phyloP scores from a whole-genome alignment of 495 filamentous ascomycete genomes.

The Penicillium riverlandense region DNA sequence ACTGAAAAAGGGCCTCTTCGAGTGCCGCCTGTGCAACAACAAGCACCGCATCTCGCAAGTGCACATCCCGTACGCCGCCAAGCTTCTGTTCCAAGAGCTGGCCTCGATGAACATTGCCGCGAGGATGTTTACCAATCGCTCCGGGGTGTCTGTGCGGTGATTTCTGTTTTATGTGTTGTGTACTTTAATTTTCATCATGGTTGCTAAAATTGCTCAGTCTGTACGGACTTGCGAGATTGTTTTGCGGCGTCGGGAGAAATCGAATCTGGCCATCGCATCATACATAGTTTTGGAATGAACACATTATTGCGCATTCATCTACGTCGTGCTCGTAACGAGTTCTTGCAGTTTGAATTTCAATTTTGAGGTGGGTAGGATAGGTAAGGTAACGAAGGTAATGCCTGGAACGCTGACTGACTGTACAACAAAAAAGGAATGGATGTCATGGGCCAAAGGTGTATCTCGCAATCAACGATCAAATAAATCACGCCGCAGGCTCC shows the following conservation, averaged over 20 bases:
- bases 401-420: too few species aligned
- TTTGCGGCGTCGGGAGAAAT: slow-evolving; percentile 20
- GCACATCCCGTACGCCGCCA: slow-evolving; percentile 95
- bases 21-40: slow-evolving; percentile 96
- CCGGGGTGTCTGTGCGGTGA: slow-evolving; percentile 41
- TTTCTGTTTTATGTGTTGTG: slow-evolving; percentile 8
- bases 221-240: slow-evolving; percentile 6
- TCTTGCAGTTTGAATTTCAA: too few species aligned
- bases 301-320: too few species aligned
- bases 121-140: slow-evolving; percentile 82
- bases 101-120: slow-evolving; percentile 97
- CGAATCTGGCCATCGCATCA: slow-evolving; percentile 13
- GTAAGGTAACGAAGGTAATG: too few species aligned
- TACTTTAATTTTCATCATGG: slow-evolving; percentile 20
- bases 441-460: too few species aligned
- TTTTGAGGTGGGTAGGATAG: too few species aligned
- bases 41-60: slow-evolving; percentile 97
- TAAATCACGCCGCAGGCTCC: too few species aligned
- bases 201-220: slow-evolving; percentile 14
- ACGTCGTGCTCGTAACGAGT: too few species aligned
- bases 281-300: slow-evolving; percentile 11
- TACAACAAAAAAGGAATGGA: too few species aligned
- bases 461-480: too few species aligned
- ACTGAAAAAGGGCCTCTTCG: slow-evolving; percentile 86
- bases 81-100: slow-evolving; percentile 97